Conservation (phyloP, 345 rosid species). For the Arabis alpina region DNA sequence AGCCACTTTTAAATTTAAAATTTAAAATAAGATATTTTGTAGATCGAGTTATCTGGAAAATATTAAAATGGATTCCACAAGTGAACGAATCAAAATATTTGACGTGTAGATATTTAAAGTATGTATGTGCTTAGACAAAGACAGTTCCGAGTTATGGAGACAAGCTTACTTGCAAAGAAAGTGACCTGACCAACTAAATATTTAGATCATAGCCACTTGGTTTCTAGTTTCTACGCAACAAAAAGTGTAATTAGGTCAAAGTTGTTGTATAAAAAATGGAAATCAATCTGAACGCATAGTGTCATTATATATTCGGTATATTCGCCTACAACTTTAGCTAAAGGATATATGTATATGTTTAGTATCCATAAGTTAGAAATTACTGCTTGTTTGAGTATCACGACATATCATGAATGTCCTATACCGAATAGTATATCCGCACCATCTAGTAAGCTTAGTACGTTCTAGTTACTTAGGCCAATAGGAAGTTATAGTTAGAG, state of each 20-base stretch:
- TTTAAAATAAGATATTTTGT: not conserved
- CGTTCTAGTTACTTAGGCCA: too few species aligned
- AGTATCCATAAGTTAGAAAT: too few species aligned
- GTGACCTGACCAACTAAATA: constrained; percentile 30
- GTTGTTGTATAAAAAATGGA: not conserved
- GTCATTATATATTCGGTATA: too few species aligned
- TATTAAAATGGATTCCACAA: constrained; percentile 7
- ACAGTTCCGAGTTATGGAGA: constrained; percentile 36
- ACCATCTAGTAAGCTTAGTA: too few species aligned
- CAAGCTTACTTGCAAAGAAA: constrained; percentile 32
- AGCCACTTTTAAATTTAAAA: constrained; percentile 10
- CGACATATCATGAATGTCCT: too few species aligned
- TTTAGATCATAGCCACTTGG: constrained; percentile 30
- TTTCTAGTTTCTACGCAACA: constrained; percentile 18
- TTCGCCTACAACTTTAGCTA: too few species aligned
- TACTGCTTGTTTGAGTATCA: too few species aligned
- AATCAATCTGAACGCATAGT: constrained; percentile 8
- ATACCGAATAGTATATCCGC: too few species aligned
- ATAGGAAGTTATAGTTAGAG: too few species aligned
- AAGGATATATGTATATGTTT: too few species aligned
- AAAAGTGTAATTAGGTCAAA: not conserved
- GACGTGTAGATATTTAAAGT: constrained; percentile 39
- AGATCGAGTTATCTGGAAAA: constrained; percentile 2
- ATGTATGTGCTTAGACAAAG: constrained; percentile 36
- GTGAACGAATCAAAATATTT: constrained; percentile 29